Evolutionary conservation across 2,329 filamentous ascomycete genomes (phyloP).

Genomic region (Colletotrichum sp.): DNA sequence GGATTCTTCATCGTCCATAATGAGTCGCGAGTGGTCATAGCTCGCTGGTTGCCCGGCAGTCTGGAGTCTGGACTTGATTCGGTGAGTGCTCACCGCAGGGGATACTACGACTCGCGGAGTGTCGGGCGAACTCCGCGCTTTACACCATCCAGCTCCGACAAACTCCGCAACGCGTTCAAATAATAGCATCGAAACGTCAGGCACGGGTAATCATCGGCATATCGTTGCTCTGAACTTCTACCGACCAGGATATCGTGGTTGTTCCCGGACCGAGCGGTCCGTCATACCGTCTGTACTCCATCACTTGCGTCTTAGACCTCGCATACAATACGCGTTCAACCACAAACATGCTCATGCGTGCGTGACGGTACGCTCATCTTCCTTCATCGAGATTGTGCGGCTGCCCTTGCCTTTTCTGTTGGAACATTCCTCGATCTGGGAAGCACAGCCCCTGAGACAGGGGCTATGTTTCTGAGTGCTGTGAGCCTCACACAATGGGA

Average conservation of each 20-base stretch:
- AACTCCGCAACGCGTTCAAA: background rate
- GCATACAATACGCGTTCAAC: background rate
- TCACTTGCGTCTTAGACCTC: background rate
- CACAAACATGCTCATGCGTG: background rate
- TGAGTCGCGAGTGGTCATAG: background rate
- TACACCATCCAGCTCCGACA: background rate
- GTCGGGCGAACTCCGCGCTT: background rate
- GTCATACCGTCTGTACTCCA: background rate
- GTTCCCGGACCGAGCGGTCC: background rate
- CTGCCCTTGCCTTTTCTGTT: background rate
- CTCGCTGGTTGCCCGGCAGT: background rate
- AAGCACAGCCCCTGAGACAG: background rate
- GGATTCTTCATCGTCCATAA: background rate
- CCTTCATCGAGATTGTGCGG: background rate
- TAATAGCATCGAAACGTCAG: rapidly evolving
- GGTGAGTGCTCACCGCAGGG: background rate
- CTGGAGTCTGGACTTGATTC: background rate
- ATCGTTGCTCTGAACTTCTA: too few species aligned
- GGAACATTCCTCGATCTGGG: background rate
- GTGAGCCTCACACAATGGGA: conserved; percentile 17
- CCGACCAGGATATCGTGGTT: background rate
- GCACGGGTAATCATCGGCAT: background rate
- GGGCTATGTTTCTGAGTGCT: background rate
- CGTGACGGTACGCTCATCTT: background rate
- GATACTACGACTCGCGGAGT: background rate